Evolutionary conservation across 805 yeast genomes (phyloP), one percentile per base, ranked within the genome.

Genomic region (Osmozyma mogii): DNA sequence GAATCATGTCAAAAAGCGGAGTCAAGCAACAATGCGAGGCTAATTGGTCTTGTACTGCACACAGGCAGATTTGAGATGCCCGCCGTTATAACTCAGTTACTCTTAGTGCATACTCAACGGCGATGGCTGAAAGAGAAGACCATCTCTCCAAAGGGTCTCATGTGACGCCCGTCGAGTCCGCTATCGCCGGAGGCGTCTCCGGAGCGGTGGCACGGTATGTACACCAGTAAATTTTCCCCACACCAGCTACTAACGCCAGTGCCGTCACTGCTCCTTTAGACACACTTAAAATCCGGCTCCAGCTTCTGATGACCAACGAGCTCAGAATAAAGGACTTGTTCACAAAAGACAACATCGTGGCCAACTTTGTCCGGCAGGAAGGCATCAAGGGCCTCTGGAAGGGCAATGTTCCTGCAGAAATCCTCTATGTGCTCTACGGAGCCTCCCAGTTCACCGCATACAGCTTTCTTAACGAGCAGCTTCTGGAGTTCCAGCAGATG

Each of bases 361-460:
- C 36, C 9, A 51, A 60, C 1, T 67, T 85, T 2, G 38, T 68
- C 1, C 49, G 52, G 12, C 64, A 72, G 19, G 97, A 89, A 52
- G 94, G 95, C 1, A 24, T 78, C 0, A 36, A 53, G 9, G 89
- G 85, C 0, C 62, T 89, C n/a, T 92, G 97, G 97, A 88, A 87
- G 51, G 98, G 98, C 0, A 92, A 92, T 49, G 68, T 84, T 0
- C 95, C 98, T 0, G 98, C 97, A 0, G 85, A 85, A 39, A 52
- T 76, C 22, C 72, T 92, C 75, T 92, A 92, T 47, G 60, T 89
- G 9, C 41, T 82, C 8, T 92, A 89, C 45, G 96, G 97, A 9
- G 84, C 84, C 1, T 58, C 73, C 0, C 97, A 92, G 52, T 92
- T 92, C 56, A 64, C 89, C 1, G 58, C 83, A 1, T 84, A 79